Base-by-base conservation (phyloP, 495 filamentous ascomycete genomes). In the Apodospora peruviana region DNA sequence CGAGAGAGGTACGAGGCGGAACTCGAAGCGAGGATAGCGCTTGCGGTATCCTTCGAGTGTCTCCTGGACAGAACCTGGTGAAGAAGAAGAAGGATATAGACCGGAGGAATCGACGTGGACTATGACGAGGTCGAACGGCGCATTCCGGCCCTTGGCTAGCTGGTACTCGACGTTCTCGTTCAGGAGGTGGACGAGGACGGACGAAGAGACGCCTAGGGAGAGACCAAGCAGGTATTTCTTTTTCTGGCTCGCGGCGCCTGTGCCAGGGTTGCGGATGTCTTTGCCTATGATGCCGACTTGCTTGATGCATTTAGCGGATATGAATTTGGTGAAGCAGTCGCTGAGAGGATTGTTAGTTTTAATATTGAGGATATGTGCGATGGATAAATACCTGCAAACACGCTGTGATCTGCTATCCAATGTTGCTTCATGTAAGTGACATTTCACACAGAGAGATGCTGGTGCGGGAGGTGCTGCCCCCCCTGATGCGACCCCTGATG, bases 151-250 rank as follows among this genome's bases (percentile, higher is more conserved):
- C 40, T 76, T 76, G 23, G 72, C 61, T 3, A 72, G 69, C 64
- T 87, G 83, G 24, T 63, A 69, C 51, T 79, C 68, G 29, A 89
- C 65, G 57, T 89, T 87, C 34, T 74, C 59, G 57, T 86, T 76
- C 16, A 97, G 69, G 16, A 96, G 73, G 58, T 90, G 78, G 23
- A 97, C 66, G 19, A 98, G 70, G 7, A 79, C 74, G n/a, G 83
- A 75, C 0, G 91, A 96, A 8, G 86, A 93, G 2, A 87, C 72
- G 0, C 94, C 93, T 52, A 89, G 82, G 1, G 90, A 96, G 3
- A 96, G 57, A 1, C 89, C 87, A 12, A 97, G 67, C 2, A 96
- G 72, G 21, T 95, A 73, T 14, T 37, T 17, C 44, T 23, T 74
- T 68, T 25, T 65, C 41, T 37, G 64, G 58, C 38, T 63, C 9